Percentiles rank a stretch among this genome's conserved stretches.
Evolutionary conservation across 1,284 basidiomycete species (phyloP).

Genomic region (Tilletiaria anomala): DNA sequence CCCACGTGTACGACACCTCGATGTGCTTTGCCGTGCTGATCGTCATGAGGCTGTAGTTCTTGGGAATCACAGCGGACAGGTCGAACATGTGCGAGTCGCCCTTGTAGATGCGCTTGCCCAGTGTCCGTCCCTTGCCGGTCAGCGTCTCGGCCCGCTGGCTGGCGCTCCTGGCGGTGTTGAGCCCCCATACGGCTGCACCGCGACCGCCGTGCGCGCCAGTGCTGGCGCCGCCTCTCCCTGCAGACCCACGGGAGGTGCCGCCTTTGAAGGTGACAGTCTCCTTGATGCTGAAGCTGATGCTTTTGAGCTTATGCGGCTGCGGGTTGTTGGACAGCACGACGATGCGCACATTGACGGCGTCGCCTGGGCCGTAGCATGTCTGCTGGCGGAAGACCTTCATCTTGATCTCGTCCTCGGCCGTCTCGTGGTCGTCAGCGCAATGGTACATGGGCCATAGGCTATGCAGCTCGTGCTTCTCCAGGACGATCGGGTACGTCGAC

Average conservation of each 20-base stretch:
- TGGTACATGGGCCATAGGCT: conserved; percentile 34
- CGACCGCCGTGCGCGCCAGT: too few species aligned
- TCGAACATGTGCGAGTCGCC: conserved; percentile 32
- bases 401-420: conserved; percentile 10
- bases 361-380: conserved; percentile 26
- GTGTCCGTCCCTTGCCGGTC: conserved; percentile 17
- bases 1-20: conserved; percentile 23
- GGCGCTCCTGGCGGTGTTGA: background rate
- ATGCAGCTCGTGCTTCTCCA: conserved; percentile 38
- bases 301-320: conserved; percentile 28
- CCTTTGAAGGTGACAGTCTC: conserved; percentile 34
- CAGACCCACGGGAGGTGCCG: conserved; percentile 2
- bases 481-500: conserved; percentile 21
- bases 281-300: conserved; percentile 18
- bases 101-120: conserved; percentile 34
- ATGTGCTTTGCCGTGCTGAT: conserved; percentile 36
- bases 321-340: conserved; percentile 19
- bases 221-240: background rate
- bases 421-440: conserved; percentile 7
- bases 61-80: conserved; percentile 21
- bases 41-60: conserved; percentile 29
- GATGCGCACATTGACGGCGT: conserved; percentile 20
- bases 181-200: too few species aligned
- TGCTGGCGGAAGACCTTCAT: conserved; percentile 12
- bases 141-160: conserved; percentile 19